Evolutionary conservation across 2,329 filamentous ascomycete species (phyloP), one percentile per base, ranked within the genome.

Genomic region (Diaporthe amygdali): DNA sequence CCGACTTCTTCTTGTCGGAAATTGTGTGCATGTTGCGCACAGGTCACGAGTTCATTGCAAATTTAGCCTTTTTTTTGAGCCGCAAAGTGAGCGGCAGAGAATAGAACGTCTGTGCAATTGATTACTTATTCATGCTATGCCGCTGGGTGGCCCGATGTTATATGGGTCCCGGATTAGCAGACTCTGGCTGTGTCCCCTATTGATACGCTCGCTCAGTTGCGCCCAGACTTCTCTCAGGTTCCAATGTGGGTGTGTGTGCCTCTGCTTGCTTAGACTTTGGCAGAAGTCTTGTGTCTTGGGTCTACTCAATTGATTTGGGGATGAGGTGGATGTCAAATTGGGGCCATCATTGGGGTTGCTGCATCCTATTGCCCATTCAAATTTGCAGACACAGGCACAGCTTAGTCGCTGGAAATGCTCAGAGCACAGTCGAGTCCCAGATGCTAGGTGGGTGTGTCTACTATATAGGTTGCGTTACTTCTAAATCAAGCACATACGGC

Each of bases 281-380:
- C 59, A 63, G 27, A 63, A 25, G 59, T 63, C 59, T 47, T 47
- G 59, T n/a, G n/a, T n/a, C n/a, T n/a, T n/a, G n/a, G n/a, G n/a
- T 63, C 27, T 47, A 12, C 3, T 34, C 12, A n/a, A n/a, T 44
- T 32, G 14, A 30, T 17, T 25, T 20, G 20, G 32, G 32, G 2
- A 46, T 3, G 15, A 27, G 25, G 15, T 5, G 9, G 56, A 63
- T 17, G 37, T 2, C 2, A 3, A 32, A 2, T n/a, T 12, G 15
- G 30, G 6, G 20, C 44, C 41, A 47, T 63, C 27, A 32, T 4
- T 17, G 14, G 8, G 54, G 8, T 5, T 49, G 41, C 47, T 25
- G 15, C 15, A 32, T 5, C 49, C 49, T 27, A n/a, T 22, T 14
- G 17, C 37, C 46, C 56, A 22, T 47, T 34, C 56, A 22, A 32